Base-by-base conservation (phyloP, 2,329 filamentous ascomycete species). In the Laburnicola sp. region DNA sequence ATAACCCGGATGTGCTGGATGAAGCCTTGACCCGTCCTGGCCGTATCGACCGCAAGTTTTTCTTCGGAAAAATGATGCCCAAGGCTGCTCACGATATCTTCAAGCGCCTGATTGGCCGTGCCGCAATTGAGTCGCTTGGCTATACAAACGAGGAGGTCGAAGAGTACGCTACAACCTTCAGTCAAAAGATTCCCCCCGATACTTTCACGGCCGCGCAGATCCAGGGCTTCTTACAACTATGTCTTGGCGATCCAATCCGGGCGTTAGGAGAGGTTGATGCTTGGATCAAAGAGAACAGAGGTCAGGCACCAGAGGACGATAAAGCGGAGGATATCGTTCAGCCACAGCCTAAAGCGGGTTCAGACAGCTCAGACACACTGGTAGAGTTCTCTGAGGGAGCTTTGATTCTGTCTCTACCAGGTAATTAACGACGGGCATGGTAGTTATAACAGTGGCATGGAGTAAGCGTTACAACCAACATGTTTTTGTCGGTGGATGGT, bases 181-280 rank as follows among this genome's bases (percentile, higher is more conserved):
- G 63, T 2, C 47, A 59, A 6, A 62, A 58, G 27, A 32, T 73
- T 11, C 70, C 69, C 0, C 50, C 50, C 0, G 53, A 64, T n/a
- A 61, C 49, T 2, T 65, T 72, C 48, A 66, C 64, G 2, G 65
- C 68, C 9, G 67, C 70, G 2, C 62, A 71, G 30, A 57, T 73
- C 1, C 69, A 71, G 27, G 65, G 63, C 37, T 70, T 64, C 32
- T 51, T 69, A 4, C 62, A 69, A 42, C 49, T 40, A 21, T 68
- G 65, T 25, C 64, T 63, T 7, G 60, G 65, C n/a, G 59, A 68
- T 39, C 61, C 65, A 1, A 30, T 47, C 41, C 60, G 54, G 31
- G 65, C 59, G 6, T 34, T 66, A 11, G 30, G 34, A 8, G 57
- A 63, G 0, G 53, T 65, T 1, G 58, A 61, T 11, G 45, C 53